These are phyloP conservation scores for Olyra latifolia DNA, from an alignment of 176 grass and related monocot species.

Conservation along the genomic window DNA sequence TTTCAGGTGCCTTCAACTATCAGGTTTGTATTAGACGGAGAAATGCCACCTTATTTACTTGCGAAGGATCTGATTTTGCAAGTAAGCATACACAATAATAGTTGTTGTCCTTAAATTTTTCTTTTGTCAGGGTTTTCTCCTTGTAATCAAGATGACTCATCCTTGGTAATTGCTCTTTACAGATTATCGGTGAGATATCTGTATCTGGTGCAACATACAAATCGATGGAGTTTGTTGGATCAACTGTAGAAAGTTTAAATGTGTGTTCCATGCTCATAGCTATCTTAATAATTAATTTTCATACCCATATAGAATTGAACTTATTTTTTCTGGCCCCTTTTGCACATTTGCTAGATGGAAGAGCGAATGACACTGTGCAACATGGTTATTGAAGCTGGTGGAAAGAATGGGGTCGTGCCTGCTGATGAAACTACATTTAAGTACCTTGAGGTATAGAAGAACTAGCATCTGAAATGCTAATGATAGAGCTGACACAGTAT, in stretches of 20 bases:
- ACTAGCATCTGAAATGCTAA: conserved; percentile 20
- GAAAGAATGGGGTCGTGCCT: conserved; percentile 88
- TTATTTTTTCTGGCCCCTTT: background rate
- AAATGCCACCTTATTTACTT: conserved; percentile 95
- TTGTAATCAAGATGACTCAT: background rate
- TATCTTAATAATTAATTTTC: background rate
- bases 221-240: conserved; percentile 85
- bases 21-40: conserved; percentile 80
- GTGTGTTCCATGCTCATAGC: conserved; percentile 38
- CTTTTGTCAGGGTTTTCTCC: background rate
- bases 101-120: background rate
- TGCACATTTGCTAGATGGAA: conserved; percentile 66
- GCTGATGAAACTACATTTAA: conserved; percentile 90
- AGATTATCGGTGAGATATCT: conserved; percentile 93
- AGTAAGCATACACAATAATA: conserved; percentile 49
- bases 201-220: conserved; percentile 93
- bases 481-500: background rate
- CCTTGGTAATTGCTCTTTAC: conserved; percentile 22
- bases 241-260: conserved; percentile 69
- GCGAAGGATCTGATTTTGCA: conserved; percentile 99
- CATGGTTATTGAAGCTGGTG: conserved; percentile 93
- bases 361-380: conserved; percentile 96
- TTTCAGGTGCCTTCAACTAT: conserved; percentile 89
- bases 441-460: conserved; percentile 73
- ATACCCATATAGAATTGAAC: background rate